phyloP scores from a whole-genome alignment of 805 yeast genomes.

The Candida boidinii region DNA sequence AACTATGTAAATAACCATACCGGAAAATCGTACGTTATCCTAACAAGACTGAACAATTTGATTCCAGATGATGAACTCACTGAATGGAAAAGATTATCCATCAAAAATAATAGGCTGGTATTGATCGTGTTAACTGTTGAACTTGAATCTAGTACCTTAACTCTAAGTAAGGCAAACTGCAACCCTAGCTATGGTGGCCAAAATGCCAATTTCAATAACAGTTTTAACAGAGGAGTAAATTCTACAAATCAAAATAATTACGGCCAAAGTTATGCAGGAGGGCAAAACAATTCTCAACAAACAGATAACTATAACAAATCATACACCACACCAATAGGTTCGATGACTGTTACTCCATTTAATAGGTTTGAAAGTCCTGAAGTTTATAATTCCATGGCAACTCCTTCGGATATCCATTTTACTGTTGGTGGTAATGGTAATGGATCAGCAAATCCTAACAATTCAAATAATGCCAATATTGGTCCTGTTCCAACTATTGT shows the following conservation, averaged over 20 bases:
- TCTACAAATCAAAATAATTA: no score
- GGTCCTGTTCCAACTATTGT: neutral
- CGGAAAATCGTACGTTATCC: conserved; percentile 53
- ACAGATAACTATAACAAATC: neutral
- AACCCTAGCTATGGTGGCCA: no score
- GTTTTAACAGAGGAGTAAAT: no score
- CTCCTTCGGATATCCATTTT: conserved; percentile 21
- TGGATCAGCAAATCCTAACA: conserved; percentile 5
- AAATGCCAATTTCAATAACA: no score
- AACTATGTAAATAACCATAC: conserved; percentile 32
- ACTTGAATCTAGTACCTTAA: conserved; percentile 41
- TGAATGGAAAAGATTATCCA: conserved; percentile 69
- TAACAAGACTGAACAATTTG: conserved; percentile 64
- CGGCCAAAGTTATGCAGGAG: no score
- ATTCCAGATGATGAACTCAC: conserved; percentile 76
- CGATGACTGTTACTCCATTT: neutral
- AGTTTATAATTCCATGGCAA: conserved; percentile 10
- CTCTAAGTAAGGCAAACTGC: no score
- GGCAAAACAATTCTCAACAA: neutral
- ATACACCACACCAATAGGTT: no score
- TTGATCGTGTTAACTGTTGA: conserved; percentile 65
- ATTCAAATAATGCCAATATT: neutral
- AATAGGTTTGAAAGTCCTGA: conserved; percentile 21
- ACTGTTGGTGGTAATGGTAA: conserved; percentile 2
- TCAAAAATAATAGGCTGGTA: conserved; percentile 45